These are phyloP conservation scores for Pulicaria dysenterica DNA, from an alignment of 129 eudicot genomes.

Conservation along the genomic window DNA sequence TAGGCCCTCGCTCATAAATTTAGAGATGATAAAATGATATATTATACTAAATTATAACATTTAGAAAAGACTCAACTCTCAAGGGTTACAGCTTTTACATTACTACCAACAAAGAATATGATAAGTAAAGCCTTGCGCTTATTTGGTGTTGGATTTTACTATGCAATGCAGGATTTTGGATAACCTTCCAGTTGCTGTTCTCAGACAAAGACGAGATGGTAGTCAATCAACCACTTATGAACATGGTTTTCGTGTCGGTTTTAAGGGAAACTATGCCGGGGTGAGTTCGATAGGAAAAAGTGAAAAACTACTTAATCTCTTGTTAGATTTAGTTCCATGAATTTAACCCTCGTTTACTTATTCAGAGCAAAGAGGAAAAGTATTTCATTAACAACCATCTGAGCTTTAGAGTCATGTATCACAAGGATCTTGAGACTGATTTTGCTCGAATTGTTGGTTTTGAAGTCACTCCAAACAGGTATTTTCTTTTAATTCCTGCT, in stretches of 20 bases:
- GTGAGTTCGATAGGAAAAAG: constrained; percentile 45
- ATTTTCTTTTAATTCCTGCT: not conserved
- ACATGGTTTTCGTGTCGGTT: constrained; percentile 97
- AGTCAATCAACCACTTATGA: constrained; percentile 72
- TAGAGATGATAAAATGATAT: no score
- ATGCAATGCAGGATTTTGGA: constrained; percentile 71
- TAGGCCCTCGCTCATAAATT: no score
- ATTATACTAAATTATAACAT: no score
- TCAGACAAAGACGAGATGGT: constrained; percentile 89
- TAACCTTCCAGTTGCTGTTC: constrained; percentile 95
- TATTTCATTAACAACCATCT: constrained; percentile 89
- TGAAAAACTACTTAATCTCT: not conserved
- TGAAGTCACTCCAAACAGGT: constrained; percentile 98
- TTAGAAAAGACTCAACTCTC: no score
- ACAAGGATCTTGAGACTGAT: constrained; percentile 83
- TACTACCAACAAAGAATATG: no score
- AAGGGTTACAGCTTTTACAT: no score
- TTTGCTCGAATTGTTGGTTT: constrained; percentile 94
- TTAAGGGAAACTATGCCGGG: constrained; percentile 95
- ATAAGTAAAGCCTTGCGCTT: not conserved
- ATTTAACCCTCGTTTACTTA: constrained; percentile 15
- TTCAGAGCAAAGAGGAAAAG: constrained; percentile 91
- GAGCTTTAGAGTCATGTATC: constrained; percentile 96
- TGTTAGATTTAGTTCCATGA: not conserved
- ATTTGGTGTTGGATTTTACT: constrained; percentile 9